Percentiles rank a stretch among this genome's conserved stretches.
phyloP scores from a whole-genome alignment of 2,329 filamentous ascomycete genomes.

The Bipolaris oryzae region DNA sequence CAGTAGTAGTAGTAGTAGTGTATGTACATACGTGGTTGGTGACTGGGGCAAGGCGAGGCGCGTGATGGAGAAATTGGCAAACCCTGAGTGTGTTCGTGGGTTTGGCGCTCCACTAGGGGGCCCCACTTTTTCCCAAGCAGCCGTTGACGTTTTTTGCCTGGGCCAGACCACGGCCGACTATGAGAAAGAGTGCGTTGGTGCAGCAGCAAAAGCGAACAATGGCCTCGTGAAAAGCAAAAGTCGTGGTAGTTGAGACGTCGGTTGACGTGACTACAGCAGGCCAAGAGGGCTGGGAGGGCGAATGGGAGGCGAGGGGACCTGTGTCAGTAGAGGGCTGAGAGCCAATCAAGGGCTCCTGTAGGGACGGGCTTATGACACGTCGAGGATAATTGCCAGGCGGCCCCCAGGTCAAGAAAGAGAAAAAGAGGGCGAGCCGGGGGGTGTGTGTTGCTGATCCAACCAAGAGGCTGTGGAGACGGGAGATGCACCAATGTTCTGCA shows the following conservation, averaged over 20 bases:
- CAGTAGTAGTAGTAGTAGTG: background rate
- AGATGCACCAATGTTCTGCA: slow-evolving; percentile 33
- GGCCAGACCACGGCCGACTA: slow-evolving; percentile 15
- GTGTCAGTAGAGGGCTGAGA: slow-evolving; percentile 7
- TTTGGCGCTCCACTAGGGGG: slow-evolving; percentile 19
- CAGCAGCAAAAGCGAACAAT: slow-evolving; percentile 11
- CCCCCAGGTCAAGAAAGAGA: slow-evolving; percentile 12
- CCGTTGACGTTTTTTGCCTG: background rate
- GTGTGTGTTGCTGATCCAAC: slow-evolving; percentile 22
- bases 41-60: slow-evolving; percentile 1
- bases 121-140: slow-evolving; percentile 18
- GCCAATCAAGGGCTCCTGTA: slow-evolving; percentile 25
- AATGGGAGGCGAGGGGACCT: slow-evolving; percentile 22
- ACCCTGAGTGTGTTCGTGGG: slow-evolving; percentile 25
- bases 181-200: slow-evolving; percentile 15
- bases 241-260: slow-evolving; percentile 5
- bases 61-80: slow-evolving; percentile 13
- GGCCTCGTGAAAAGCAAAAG: slow-evolving; percentile 5
- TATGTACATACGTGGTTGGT: background rate
- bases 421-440: slow-evolving; percentile 17
- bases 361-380: slow-evolving; percentile 25
- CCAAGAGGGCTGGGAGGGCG: slow-evolving; percentile 11
- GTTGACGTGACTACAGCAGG: slow-evolving; percentile 5
- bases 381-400: slow-evolving; percentile 22
- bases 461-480: slow-evolving; percentile 21